phyloP scores from a whole-genome alignment of 176 grass and related monocot genomes.

The Themeda triandra region DNA sequence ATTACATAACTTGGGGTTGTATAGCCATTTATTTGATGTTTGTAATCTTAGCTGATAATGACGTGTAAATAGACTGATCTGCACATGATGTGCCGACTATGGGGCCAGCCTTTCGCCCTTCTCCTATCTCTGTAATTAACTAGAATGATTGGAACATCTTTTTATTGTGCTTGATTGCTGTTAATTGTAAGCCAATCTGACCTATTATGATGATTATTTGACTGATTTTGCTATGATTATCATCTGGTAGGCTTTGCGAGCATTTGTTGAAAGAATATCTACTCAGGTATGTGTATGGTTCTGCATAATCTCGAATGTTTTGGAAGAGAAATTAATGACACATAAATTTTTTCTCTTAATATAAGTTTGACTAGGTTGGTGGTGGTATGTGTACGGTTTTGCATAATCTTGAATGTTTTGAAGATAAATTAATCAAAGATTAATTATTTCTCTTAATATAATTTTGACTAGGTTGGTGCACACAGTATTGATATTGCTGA shows the following conservation, averaged over 20 bases:
- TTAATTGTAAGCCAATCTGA: slow-evolving; percentile 5
- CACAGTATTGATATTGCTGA: too few relatives aligned
- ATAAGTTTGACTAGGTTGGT: too few relatives aligned
- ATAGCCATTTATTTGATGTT: slow-evolving; percentile 16
- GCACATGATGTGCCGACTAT: not conserved
- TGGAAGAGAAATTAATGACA: too few relatives aligned
- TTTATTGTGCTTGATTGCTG: slow-evolving; percentile 4
- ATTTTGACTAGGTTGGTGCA: too few relatives aligned
- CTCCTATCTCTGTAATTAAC: not conserved
- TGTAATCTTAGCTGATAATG: slow-evolving; percentile 14
- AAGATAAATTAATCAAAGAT: too few relatives aligned
- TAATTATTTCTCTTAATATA: too few relatives aligned
- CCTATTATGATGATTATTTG: slow-evolving; percentile 14
- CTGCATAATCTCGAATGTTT: not conserved
- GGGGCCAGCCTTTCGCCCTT: not conserved
- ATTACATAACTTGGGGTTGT: not conserved
- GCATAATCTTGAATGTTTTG: too few relatives aligned
- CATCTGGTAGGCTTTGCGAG: slow-evolving; percentile 28
- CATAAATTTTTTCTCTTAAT: too few relatives aligned
- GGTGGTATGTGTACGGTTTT: too few relatives aligned
- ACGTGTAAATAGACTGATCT: not conserved
- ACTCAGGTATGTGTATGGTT: slow-evolving; percentile 25
- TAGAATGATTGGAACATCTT: too few relatives aligned
- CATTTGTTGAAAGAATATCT: slow-evolving; percentile 29
- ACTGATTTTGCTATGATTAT: slow-evolving; percentile 24